These are phyloP conservation scores for Clavariopsis aquatica DNA, from an alignment of 495 filamentous ascomycete species.

Conservation along the genomic window DNA sequence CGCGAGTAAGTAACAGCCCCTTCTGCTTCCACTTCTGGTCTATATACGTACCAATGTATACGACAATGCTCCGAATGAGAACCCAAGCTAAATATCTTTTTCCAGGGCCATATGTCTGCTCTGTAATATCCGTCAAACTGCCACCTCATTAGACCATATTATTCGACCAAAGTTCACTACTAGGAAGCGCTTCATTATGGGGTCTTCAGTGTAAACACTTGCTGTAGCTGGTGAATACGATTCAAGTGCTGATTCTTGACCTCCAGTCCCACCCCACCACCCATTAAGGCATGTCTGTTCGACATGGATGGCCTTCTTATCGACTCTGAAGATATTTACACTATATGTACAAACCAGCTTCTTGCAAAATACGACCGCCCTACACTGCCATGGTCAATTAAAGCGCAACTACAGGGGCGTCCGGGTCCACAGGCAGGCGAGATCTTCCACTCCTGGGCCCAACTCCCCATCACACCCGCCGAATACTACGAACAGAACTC, in stretches of 20 bases:
- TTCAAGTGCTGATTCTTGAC: not conserved
- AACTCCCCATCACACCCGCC: slow-evolving; percentile 71
- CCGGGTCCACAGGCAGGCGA: slow-evolving; percentile 66
- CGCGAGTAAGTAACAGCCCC: not conserved
- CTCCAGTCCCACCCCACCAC: slow-evolving; percentile 50
- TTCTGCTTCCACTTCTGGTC: not conserved
- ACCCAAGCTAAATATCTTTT: not conserved
- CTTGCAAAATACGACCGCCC: slow-evolving; percentile 72
- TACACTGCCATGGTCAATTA: slow-evolving; percentile 84
- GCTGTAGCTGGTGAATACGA: not conserved
- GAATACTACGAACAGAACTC: slow-evolving; percentile 62
- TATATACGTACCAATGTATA: not conserved
- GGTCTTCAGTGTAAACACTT: not conserved
- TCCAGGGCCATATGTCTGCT: not conserved
- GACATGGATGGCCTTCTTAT: slow-evolving; percentile 98
- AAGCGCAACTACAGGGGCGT: slow-evolving; percentile 92
- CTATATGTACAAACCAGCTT: slow-evolving; percentile 75
- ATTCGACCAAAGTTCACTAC: not conserved
- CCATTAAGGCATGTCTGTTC: slow-evolving; percentile 90
- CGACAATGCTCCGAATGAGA: not conserved
- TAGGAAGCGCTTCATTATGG: slow-evolving; percentile 4
- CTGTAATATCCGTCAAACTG: not conserved
- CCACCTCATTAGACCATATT: not conserved
- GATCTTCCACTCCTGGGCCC: slow-evolving; percentile 80
- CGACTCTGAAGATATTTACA: slow-evolving; percentile 92